Conservation (phyloP, 345 rosid species). For the Orychophragmus violaceus region DNA sequence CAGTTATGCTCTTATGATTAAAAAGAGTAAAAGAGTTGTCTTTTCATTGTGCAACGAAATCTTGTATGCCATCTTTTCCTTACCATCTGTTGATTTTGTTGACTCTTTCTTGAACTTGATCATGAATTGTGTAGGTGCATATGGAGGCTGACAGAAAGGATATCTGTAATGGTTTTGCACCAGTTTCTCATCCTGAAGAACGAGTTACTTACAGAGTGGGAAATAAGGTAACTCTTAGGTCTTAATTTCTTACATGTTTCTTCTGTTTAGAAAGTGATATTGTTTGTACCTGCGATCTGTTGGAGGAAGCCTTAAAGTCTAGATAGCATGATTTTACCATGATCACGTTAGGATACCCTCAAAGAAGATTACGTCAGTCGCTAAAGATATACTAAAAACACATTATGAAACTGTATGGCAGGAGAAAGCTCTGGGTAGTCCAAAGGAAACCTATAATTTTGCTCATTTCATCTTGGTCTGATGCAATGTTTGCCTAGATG, state of each 20-base stretch:
- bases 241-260: not conserved
- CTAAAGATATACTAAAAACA: not conserved
- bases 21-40: not conserved
- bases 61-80: not conserved
- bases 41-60: not conserved
- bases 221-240: conserved; percentile 48
- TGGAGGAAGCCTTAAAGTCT: not conserved
- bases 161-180: conserved; percentile 40
- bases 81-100: not conserved
- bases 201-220: conserved; percentile 69
- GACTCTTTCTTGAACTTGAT: conserved; percentile 2
- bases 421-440: not conserved
- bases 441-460: not conserved
- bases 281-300: not conserved
- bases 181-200: conserved; percentile 47
- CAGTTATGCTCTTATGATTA: not conserved
- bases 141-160: conserved; percentile 85
- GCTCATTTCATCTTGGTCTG: not conserved
- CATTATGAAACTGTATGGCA: not conserved
- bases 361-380: not conserved
- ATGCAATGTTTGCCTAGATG: not conserved
- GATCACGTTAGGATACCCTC: not conserved
- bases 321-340: not conserved
- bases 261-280: not conserved
- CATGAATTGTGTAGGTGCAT: conserved; percentile 57